These are phyloP conservation scores for Candida insectorum DNA, from an alignment of 805 yeast species.

Conservation along the genomic window DNA sequence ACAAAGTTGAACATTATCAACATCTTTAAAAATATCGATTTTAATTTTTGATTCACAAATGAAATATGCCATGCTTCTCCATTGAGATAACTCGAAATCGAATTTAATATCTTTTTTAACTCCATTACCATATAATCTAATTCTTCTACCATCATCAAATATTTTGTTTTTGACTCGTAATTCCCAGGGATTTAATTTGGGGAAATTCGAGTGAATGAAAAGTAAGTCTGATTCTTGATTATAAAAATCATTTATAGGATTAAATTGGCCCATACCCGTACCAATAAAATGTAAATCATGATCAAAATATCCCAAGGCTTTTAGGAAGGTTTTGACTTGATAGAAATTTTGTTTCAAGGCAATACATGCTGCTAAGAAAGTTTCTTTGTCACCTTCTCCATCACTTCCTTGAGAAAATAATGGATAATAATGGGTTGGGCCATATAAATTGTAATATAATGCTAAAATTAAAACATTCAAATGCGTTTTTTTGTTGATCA, in stretches of 20 bases:
- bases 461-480: constrained; percentile 35
- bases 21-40: constrained; percentile 41
- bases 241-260: constrained; percentile 59
- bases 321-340: constrained; percentile 50
- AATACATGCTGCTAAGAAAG: constrained; percentile 67
- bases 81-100: constrained; percentile 57
- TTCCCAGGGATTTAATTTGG: constrained; percentile 62
- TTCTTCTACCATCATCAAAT: constrained; percentile 42
- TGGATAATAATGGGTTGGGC: constrained; percentile 41
- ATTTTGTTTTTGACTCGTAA: constrained; percentile 42
- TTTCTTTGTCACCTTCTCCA: constrained; percentile 85
- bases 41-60: constrained; percentile 50
- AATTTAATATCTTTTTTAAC: constrained; percentile 49
- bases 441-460: constrained; percentile 39
- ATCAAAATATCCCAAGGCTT: constrained; percentile 48
- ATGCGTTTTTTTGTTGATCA: constrained; percentile 39
- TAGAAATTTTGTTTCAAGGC: constrained; percentile 47
- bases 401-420: constrained; percentile 42
- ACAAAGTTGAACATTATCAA: constrained; percentile 44
- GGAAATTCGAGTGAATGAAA: constrained; percentile 66
- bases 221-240: constrained; percentile 26
- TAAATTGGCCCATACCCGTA: constrained; percentile 73
- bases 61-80: constrained; percentile 54
- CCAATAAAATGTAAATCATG: constrained; percentile 48
- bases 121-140: constrained; percentile 58